Evolutionary conservation across 2,329 filamentous ascomycete species (phyloP), one percentile per base, ranked within the genome.

Genomic region (Pseudonectria buxi): DNA sequence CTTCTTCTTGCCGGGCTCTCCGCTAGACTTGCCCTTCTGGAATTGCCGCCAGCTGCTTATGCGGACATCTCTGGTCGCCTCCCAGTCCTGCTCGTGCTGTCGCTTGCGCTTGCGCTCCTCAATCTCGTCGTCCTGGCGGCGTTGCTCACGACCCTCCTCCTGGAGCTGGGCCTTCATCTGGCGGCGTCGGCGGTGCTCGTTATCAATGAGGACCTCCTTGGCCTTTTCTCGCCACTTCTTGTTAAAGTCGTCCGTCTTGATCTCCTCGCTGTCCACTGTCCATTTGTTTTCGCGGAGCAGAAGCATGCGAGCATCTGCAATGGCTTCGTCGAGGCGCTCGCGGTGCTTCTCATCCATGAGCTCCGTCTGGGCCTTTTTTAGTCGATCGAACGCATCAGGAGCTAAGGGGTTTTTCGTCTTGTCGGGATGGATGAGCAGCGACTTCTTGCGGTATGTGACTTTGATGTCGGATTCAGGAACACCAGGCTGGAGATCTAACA

Each of bases 391-490:
- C 47, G 92, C 92, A 54, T 96, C 92, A 4, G 92, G 90, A 0
- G 92, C 92, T 32, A 72, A 76, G 0, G 87, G 83, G 57, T 98
- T 96, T 55, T 81, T 81, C 37, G 92, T 95, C 64, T 98, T 98
- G 70, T 98, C 92, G 6, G 92, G 92, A 69, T 98, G 92, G 68
- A 98, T 96, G 32, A 98, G 80, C 38, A 98, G 81, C n/a, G 92
- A 98, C 64, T 95, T 96, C 54, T 87, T 89, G 70, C 92, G 89
- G 68, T 96, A 98, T 49, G 78, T 77, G 50, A 82, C 71, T 66
- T 95, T 96, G 71, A 98, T 96, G 66, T 96, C 92, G 40, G 86
- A 89, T 52, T 96, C 90, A 37, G 92, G 80, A 14, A 96, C 87
- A 57, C 92, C 92, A 4, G 92, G 92, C 60, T 95, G 88, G 30